Evolutionary conservation across 2,329 filamentous ascomycete species (phyloP).

Genomic region (Thelonectria olida): DNA sequence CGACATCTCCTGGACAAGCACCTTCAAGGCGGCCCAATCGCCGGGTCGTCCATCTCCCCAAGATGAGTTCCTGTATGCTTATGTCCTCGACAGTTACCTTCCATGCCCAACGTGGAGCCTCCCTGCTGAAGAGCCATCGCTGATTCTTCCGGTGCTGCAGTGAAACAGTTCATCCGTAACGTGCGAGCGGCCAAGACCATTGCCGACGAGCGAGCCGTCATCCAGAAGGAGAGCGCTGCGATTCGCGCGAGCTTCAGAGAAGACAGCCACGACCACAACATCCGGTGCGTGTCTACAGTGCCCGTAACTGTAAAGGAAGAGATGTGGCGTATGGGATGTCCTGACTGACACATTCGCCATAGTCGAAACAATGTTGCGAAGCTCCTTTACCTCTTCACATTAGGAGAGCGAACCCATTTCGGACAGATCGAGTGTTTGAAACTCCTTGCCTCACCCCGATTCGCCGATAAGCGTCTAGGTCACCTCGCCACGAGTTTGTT

Average conservation of each 20-base stretch:
- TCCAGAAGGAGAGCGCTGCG: slow-evolving; percentile 98
- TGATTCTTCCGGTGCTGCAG: slow-evolving; percentile 56
- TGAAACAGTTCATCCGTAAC: slow-evolving; percentile 99
- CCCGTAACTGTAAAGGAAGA: not conserved
- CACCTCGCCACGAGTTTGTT: slow-evolving; percentile 96
- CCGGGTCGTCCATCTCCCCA: slow-evolving; percentile 44
- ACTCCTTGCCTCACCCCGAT: slow-evolving; percentile 93
- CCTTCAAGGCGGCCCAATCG: slow-evolving; percentile 42
- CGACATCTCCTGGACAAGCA: slow-evolving; percentile 38
- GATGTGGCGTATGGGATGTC: not conserved
- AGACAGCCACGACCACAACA: slow-evolving; percentile 90
- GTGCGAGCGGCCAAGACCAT: slow-evolving; percentile 98
- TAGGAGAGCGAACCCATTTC: slow-evolving; percentile 97
- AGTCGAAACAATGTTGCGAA: slow-evolving; percentile 99
- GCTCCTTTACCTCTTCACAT: slow-evolving; percentile 95
- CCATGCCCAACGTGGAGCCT: not conserved
- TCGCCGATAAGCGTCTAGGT: slow-evolving; percentile 95
- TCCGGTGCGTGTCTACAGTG: slow-evolving; percentile 71
- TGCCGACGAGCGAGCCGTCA: slow-evolving; percentile 96
- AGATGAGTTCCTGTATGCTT: slow-evolving; percentile 52
- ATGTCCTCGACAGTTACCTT: slow-evolving; percentile 16
- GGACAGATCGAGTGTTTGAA: slow-evolving; percentile 99
- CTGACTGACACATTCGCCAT: slow-evolving; percentile 29
- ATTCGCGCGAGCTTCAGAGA: slow-evolving; percentile 98
- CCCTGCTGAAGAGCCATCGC: slow-evolving; percentile 9